Base-by-base conservation (phyloP, 2,329 filamentous ascomycete species). In the Parastagonospora nodorum region DNA sequence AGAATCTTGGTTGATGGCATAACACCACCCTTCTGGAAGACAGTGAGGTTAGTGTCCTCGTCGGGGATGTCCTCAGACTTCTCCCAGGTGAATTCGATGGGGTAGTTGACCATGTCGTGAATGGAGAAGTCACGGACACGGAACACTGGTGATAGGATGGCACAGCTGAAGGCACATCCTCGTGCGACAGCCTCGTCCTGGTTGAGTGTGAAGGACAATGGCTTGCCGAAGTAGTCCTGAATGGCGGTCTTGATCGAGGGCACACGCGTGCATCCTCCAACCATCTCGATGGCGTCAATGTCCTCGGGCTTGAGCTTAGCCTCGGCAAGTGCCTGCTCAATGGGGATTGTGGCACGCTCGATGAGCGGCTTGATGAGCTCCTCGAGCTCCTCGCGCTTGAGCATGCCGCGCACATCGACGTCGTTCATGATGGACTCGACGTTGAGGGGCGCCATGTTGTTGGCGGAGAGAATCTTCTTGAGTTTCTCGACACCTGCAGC, bases 391-490 rank as follows among this genome's bases (percentile, higher is more conserved):
- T 96, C 90, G 58, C 94, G 89, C 75, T 93, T 97, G 71, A 99
- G 83, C 83, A 96, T 88, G 53, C 88, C 82, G 46, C 85, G 85
- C 32, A 96, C 94, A 74, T 99, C 94, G 55, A 96, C 81, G 74
- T 99, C 94, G 77, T 97, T 95, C 92, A 99, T 97, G 64, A 99
- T 82, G 31, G 92, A 97, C 81, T 99, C 94, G 69, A 99, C 95
- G 82, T 92, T 97, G 75, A 99, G 78, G 42, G 93, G 91, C 14
- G 93, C 92, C 71, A 89, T 84, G 64, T 92, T 89, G 80, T 97
- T 97, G 73, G 94, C 94, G 31, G 93, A 97, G 49, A 99, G 82
- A 48, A 97, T 88, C 86, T 97, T 97, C 88, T 99, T 99, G 73
- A 96, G 80, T 84, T 96, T 97, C 84, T 99, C 94, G 48, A 92